Evolutionary conservation across 2,329 filamentous ascomycete species (phyloP), one percentile per base, ranked within the genome.

Genomic region (Alternaria rosae): DNA sequence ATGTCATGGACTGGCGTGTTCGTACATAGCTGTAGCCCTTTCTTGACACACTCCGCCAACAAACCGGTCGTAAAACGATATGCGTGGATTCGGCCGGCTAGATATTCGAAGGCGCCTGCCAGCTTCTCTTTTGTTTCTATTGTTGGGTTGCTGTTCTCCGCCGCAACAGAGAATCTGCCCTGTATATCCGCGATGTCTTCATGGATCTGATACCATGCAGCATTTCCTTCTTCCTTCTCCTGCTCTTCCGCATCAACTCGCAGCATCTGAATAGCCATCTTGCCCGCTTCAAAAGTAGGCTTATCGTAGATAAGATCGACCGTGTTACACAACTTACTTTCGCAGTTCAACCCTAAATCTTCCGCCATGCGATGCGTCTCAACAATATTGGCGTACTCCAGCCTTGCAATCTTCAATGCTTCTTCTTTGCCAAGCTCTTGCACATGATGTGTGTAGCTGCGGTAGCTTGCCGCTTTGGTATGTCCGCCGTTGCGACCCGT

Each of bases 231-330:
- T 28, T 67, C 28, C 15, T 61, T 67, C 59, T 79, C 75, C 17
- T 74, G 60, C 1, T 68, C 67, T 0, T n/a, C 62, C 2, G 68
- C 67, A 65, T 76, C 74, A 0, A 35, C 57, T 23, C 59, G 60
- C 23, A 79, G 45, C 10, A 62, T 57, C 12, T 71, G 53, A 38
- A 78, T 74, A 0, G 75, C 70, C 13, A 42, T 17, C 44, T 72
- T 73, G 0, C 77, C 78, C 5, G 47, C 6, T 32, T 75, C 67
- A 54, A 77, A 80, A 0, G 73, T 72, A 12, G 52, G 45, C 12
- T 61, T 20, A 52, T 88, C 85, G 70, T 88, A 89, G 30, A 89
- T 78, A 3, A 89, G 77, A 71, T 90, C 87, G 3, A 88, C 81
- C 0, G 88, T 89, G 23, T 82, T 78, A 66, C 86, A 84, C 10